A percentile compares a stretch with the other conserved stretches of the same genome.
Evolutionary conservation across 2,329 filamentous ascomycete genomes (phyloP).

Genomic region (Ophiocordyceps camponoti-leonardi): DNA sequence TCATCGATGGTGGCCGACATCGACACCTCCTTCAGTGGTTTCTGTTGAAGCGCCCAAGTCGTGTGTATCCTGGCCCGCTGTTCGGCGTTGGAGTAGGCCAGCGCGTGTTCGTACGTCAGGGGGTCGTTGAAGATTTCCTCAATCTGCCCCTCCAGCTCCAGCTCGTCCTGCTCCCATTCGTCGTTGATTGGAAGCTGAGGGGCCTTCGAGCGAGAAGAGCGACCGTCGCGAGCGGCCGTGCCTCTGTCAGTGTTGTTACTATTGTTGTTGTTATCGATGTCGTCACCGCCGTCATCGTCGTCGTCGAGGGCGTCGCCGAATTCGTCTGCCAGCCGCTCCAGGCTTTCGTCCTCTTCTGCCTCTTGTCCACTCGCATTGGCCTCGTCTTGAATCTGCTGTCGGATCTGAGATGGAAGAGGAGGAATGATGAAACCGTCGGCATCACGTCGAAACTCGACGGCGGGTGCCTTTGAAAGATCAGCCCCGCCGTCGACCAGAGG

Average conservation of each 20-base stretch:
- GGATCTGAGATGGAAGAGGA: slow-evolving; percentile 22
- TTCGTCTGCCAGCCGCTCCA: slow-evolving; percentile 24
- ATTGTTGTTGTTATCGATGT: slow-evolving; percentile 9
- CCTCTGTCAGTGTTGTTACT: slow-evolving; percentile 6
- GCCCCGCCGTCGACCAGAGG: slow-evolving; percentile 13
- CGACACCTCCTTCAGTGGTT: slow-evolving; percentile 28
- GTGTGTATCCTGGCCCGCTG: slow-evolving; percentile 36
- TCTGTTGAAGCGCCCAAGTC: slow-evolving; percentile 30
- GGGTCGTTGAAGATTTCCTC: slow-evolving; percentile 50
- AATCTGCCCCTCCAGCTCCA: slow-evolving; percentile 52
- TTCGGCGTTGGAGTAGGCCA: slow-evolving; percentile 39
- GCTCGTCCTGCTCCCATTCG: slow-evolving; percentile 46
- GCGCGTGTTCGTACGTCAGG: slow-evolving; percentile 35
- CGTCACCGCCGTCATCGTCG: slow-evolving; percentile 1
- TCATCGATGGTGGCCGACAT: slow-evolving; percentile 53
- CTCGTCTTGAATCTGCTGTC: neutral
- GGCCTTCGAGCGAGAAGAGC: too few species aligned
- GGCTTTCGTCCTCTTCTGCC: slow-evolving; percentile 14
- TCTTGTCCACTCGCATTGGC: neutral
- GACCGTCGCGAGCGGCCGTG: too few species aligned
- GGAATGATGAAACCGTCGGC: slow-evolving; percentile 55
- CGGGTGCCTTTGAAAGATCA: slow-evolving; percentile 16
- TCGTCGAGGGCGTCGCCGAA: slow-evolving; percentile 23
- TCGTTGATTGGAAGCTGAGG: slow-evolving; percentile 38
- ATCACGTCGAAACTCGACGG: slow-evolving; percentile 31